Evolutionary conservation across 345 rosid genomes (phyloP), one percentile per base, ranked within the genome.

Genomic region (Eutrema japonicum): DNA sequence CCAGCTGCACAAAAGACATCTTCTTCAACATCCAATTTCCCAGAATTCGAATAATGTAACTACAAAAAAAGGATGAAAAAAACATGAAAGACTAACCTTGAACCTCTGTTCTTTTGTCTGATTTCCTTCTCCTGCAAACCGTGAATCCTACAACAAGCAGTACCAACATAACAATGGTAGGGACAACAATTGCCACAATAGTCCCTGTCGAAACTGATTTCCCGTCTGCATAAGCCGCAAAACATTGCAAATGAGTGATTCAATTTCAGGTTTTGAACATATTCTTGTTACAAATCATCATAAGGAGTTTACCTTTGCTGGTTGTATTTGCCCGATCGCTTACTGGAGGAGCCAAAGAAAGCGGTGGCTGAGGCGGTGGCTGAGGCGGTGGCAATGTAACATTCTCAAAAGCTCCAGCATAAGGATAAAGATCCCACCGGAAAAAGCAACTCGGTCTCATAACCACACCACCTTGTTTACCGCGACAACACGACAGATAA

Each of bases 361-460:
- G 49, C 0, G 59, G 10, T 7, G 59, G 4, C 2, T 4, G 33
- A 30, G 74, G 50, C 0, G 59, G 10, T 7, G 59, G 4, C 2
- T 4, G 33, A 30, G 74, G 50, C 3, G 61, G 8, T 41, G 69
- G n/a, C 5, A 49, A 9, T n/a, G 67, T 13, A 27, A 49, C 1
- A 60, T 62, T 62, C 1, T 52, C 42, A 71, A 71, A 71, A 51
- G 68, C 75, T 40, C 75, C 68, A 27, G 68, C 66, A 29, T 5
- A 71, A 38, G 75, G 68, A 49, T 50, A 50, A 41, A 71, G 18
- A 14, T 71, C 14, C 75, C 75, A 71, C 61, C 75, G 67, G 43
- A 71, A 6, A 71, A 49, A 71, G 22, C 75, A 71, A 41, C 10
- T 5, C 7, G 75, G 67, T 60, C 75, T 60, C 10, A 50, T 2